Evolutionary conservation across 75 land plant genomes (phyloP), one percentile per base, ranked within the genome.

Genomic region (Larix kaempferi): DNA sequence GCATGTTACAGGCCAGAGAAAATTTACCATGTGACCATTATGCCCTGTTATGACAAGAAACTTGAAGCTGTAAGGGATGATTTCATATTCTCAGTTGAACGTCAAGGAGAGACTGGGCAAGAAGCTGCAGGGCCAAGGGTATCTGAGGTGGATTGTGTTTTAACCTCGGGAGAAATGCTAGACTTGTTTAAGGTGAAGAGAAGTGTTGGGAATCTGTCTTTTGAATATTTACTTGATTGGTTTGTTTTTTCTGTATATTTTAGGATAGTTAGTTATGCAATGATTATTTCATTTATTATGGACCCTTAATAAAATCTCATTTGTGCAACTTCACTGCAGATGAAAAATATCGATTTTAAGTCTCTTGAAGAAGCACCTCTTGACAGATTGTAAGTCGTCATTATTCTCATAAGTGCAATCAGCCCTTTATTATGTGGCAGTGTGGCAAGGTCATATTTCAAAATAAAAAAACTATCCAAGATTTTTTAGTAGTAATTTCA

Each of bases 31-130:
- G 99, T 98, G 22, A 91, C 98, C 25, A 89, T 98, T 73, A 98
- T 98, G 99, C 99, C 99, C 19, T 98, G 99, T 83, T 98, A 98
- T 85, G 99, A 98, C 77, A 98, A 98, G 77, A 98, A 98, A 82
- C 96, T 98, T 25, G 99, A 98, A 82, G 99, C 99, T 84, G 86
- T 91, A 44, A 78, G 99, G 76, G 99, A 98, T 75, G 99, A 98
- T 81, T 98, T 98, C 79, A 79, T 90, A 15, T 95, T 95, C 71
- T 67, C 82, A 56, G 74, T 86, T 22, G 88, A 86, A 22, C 72
- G 79, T 63, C 75, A 80, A 71, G 87, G 64, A 25, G 80, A 82
- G 64, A 25, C 29, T 8, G 86, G 49, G 25, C 62, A 78, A 66
- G 71, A 79, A 13, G 52, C 33, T 69, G 80, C 76, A 44, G 85